A percentile compares a stretch with the other conserved stretches of the same genome.
phyloP scores from a whole-genome alignment of 108 stramenopile genomes.

The Stephanodiscus triporus region DNA sequence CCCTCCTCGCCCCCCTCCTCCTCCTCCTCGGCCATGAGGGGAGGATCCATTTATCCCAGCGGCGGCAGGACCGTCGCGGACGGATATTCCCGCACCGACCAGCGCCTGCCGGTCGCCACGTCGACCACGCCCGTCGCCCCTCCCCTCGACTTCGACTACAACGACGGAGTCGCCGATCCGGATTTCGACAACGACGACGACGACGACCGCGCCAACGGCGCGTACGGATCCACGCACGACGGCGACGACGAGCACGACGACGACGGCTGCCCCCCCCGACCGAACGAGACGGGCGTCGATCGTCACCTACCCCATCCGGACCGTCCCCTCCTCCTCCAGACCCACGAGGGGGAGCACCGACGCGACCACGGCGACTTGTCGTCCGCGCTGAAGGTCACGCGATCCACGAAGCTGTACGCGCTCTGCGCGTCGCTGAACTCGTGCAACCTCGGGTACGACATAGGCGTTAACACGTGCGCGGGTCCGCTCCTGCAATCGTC shows the following conservation, averaged over 20 bases:
- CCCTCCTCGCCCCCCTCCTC: too few relatives aligned
- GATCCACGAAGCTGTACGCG: slow-evolving; percentile 48
- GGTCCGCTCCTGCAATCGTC: slow-evolving; percentile 62
- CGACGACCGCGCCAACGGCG: too few relatives aligned
- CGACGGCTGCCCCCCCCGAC: not conserved
- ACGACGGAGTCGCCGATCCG: slow-evolving; percentile 29
- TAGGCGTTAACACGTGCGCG: slow-evolving; percentile 62
- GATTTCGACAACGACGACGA: not conserved
- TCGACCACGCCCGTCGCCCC: slow-evolving; percentile 50
- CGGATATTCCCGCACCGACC: slow-evolving; percentile 53
- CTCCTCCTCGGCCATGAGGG: too few relatives aligned
- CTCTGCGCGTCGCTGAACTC: slow-evolving; percentile 85
- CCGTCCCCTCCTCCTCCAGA: slow-evolving; percentile 25
- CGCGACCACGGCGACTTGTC: slow-evolving; percentile 27
- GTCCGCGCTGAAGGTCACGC: slow-evolving; percentile 32
- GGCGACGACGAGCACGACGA: not conserved
- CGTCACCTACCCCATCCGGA: slow-evolving; percentile 34
- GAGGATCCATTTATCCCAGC: too few relatives aligned
- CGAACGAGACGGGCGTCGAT: slow-evolving; percentile 37
- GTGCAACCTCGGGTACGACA: slow-evolving; percentile 80
- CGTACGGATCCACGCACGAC: slow-evolving; percentile 14
- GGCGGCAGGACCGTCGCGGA: slow-evolving; percentile 17
- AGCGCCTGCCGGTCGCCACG: slow-evolving; percentile 44
- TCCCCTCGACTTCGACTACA: slow-evolving; percentile 47
- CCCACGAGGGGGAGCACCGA: slow-evolving; percentile 53